Conservation (phyloP, 1,284 basidiomycete genomes). For the Sanghuangporus baumii region DNA sequence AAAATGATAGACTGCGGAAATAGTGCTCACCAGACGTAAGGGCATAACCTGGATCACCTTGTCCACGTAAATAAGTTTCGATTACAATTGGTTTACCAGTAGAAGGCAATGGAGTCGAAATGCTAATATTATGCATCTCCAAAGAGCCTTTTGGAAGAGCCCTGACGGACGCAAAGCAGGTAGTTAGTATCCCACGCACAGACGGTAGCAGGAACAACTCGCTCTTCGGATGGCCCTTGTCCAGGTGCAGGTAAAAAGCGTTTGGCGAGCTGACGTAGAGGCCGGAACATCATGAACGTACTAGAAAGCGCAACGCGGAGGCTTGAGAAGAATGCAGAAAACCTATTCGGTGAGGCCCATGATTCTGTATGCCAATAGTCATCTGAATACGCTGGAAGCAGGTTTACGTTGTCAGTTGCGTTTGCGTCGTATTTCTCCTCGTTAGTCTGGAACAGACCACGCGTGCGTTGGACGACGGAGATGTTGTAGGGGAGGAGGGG, state of each 20-base stretch:
- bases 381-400: constrained; percentile 47
- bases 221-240: constrained; percentile 60
- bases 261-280: constrained; percentile 50
- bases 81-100: constrained; percentile 44
- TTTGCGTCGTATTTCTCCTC: neutral
- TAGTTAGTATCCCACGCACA: too few relatives aligned
- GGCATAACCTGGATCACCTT: constrained; percentile 80
- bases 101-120: constrained; percentile 33
- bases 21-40: constrained; percentile 57
- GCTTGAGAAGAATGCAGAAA: constrained; percentile 41
- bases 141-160: constrained; percentile 52
- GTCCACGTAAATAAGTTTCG: constrained; percentile 52
- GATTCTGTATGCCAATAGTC: constrained; percentile 76
- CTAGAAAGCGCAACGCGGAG: constrained; percentile 32
- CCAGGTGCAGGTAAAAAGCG: constrained; percentile 49
- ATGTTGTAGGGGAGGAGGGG: constrained; percentile 61
- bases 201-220: constrained; percentile 21
- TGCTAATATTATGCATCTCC: constrained; percentile 52
- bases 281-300: constrained; percentile 31
- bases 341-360: constrained; percentile 34
- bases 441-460: constrained; percentile 56
- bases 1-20: too few relatives aligned
- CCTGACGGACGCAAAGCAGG: too few relatives aligned
- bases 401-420: neutral
- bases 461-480: constrained; percentile 72